Evolutionary conservation across 2,329 filamentous ascomycete species (phyloP).

Genomic region (Diaporthe citrichinensis): DNA sequence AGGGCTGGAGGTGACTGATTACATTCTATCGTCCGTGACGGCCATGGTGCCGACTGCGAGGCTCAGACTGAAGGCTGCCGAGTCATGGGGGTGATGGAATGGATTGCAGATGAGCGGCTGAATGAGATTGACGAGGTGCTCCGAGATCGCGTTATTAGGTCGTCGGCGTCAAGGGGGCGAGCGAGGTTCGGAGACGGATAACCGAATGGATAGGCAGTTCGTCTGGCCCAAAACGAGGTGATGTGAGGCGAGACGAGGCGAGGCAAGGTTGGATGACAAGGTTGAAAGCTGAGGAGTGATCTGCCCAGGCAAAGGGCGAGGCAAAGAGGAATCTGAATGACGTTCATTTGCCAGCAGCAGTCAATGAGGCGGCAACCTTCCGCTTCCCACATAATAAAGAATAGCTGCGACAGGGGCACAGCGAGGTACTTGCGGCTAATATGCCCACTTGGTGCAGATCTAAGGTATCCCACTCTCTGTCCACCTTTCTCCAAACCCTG

Average conservation of each 20-base stretch:
- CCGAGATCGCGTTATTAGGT: constrained; percentile 1
- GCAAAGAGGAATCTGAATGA: constrained; percentile 32
- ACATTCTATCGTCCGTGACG: constrained; percentile 68
- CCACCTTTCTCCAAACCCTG: constrained; percentile 11
- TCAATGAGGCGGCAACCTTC: constrained; percentile 35
- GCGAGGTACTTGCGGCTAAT: not conserved
- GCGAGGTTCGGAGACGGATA: not conserved
- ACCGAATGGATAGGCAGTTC: not conserved
- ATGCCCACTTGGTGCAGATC: not conserved
- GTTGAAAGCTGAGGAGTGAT: constrained; percentile 20
- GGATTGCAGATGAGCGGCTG: constrained; percentile 2
- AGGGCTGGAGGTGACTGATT: constrained; percentile 46
- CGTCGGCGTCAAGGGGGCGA: constrained; percentile 1
- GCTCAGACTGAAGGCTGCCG: constrained; percentile 44
- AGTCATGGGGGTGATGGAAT: constrained; percentile 47
- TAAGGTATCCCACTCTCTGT: not conserved
- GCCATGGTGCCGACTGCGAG: constrained; percentile 62
- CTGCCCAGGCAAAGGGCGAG: constrained; percentile 13
- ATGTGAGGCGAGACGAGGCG: not conserved
- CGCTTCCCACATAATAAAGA: constrained; percentile 33
- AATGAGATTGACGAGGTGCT: not conserved
- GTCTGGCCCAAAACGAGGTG: not conserved
- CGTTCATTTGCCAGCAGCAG: constrained; percentile 29
- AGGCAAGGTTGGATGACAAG: constrained; percentile 22
- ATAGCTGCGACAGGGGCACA: constrained; percentile 3